Evolutionary conservation across 176 grass and related monocot species (phyloP), one percentile per base, ranked within the genome.

Genomic region (Tuctoria greenei): DNA sequence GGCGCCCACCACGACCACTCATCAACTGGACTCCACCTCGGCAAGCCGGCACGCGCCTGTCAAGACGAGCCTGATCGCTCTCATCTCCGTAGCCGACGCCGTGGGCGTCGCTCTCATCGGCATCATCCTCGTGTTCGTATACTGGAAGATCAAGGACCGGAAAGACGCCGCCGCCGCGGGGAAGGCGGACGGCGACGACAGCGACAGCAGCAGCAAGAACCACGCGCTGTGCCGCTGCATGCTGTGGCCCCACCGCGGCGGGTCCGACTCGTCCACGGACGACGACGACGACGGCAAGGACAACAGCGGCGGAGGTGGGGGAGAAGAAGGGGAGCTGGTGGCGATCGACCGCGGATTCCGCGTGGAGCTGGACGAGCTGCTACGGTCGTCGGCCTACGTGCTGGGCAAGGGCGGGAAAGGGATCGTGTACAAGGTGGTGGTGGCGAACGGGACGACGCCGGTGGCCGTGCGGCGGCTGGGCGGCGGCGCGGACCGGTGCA

Each of bases 381-480:
- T 99, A 52, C 80, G 95, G 18, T 91, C 95, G 0, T 99, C 95
- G 14, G 95, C 95, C 15, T 99, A 99, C 66, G 95, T 99, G 8
- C 85, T 99, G 25, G 91, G 95, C 9, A 99, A 99, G 5, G 91
- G 95, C 2, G 95, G 87, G 41, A 92, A 92, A 74, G 95, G 95
- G 60, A 99, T 99, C 60, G 92, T 99, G 73, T 99, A 92, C 86
- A 95, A 99, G 85, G 95, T 99, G 55, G 95, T 99, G 73, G 89
- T 95, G 47, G 91, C 87, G 0, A 86, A 89, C 24, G 95, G 95
- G 7, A 68, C 84, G 9, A 80, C 84, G 44, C 79, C 95, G 10
- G 95, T 99, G 73, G 95, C 95, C n/a, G 95, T 99, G 82, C 83
- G 95, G 27, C 81, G 95, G 28, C 79, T 95, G 10, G 95, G 95